Conservation (phyloP, 208 protist species). For the Wallacemonas sp. region DNA sequence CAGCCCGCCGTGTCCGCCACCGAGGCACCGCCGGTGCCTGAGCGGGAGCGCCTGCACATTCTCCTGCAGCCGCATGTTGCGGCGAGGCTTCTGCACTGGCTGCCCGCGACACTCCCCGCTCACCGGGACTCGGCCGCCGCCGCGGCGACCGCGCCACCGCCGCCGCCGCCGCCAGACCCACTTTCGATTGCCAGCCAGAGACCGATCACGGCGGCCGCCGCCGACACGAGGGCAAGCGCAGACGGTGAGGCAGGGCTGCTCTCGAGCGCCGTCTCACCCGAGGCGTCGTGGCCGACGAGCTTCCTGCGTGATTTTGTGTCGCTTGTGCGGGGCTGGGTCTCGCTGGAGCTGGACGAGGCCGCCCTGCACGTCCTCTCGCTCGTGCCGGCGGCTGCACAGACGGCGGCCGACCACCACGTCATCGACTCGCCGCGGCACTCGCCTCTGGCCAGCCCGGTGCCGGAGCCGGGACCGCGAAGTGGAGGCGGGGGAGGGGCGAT, state of each 20-base stretch:
- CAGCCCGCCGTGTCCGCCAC: too few species aligned
- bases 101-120: too few species aligned
- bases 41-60: slow-evolving; percentile 5
- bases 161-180: too few species aligned
- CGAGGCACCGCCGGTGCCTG: neutral
- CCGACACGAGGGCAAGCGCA: too few species aligned
- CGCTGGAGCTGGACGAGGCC: slow-evolving; percentile 31
- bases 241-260: too few species aligned
- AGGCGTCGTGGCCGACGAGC: neutral
- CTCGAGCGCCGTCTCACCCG: too few species aligned
- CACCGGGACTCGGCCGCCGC: too few species aligned
- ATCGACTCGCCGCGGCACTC: neutral
- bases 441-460: neutral
- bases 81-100: neutral
- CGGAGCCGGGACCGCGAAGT: slow-evolving; percentile 3
- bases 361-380: slow-evolving; percentile 2
- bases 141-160: too few species aligned
- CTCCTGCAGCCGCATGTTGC: slow-evolving; percentile 1
- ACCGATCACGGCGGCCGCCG: too few species aligned
- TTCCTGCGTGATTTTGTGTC: slow-evolving; percentile 35
- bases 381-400: neutral
- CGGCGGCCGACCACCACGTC: neutral
- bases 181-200: too few species aligned
- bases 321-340: slow-evolving; percentile 35
- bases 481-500: too few species aligned